Base-by-base conservation (phyloP, 2,329 filamentous ascomycete genomes). In the Coniochaeta sp. region DNA sequence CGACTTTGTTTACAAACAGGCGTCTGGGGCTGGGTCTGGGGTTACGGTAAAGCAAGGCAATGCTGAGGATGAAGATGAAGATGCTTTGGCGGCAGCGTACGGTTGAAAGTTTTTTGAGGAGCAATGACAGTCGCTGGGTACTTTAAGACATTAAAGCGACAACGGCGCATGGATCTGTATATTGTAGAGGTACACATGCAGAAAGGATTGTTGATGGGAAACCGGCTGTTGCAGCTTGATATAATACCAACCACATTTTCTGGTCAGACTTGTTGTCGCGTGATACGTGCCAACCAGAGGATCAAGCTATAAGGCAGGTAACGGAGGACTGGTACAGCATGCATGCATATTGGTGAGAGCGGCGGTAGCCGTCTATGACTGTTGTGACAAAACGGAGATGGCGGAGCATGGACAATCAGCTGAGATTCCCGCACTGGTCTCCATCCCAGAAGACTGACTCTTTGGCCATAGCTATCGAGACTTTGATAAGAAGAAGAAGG, bases 1-100 rank as follows among this genome's bases (percentile, higher is more conserved):
- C 16, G 76, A 76, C 31, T 79, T 80, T 59, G 69, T 76, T 28
- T 70, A 69, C 56, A 75, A 73, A 56, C 70, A 73, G 24, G 62
- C 65, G 16, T 57, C 66, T 11, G 59, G 62, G 16, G 31, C 64
- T 26, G 26, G 24, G 47, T 52, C 47, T 7, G 22, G 47, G 22
- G 40, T 40, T 38, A 60, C 57, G 14, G 64, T 58, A 58, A 71
- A 66, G 60, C 61, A 63, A 34, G 61, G 61, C 14, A 59, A 61
- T 24, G 61, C 69, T 14, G 34, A 57, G n/a, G 54, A 57, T 11
- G 54, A 57, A 5, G 54, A 57, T 14, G 54, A 57, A n/a, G 54
- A 57, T 3, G 54, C 54, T 22, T 22, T 57, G 54, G 31, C 12
- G 16, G 54, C 54, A 28, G 54, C 33, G 17, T 57, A 57, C 17